Base-by-base conservation (phyloP, 352 stramenopile genomes). In the Globisporangium orthogonon region DNA sequence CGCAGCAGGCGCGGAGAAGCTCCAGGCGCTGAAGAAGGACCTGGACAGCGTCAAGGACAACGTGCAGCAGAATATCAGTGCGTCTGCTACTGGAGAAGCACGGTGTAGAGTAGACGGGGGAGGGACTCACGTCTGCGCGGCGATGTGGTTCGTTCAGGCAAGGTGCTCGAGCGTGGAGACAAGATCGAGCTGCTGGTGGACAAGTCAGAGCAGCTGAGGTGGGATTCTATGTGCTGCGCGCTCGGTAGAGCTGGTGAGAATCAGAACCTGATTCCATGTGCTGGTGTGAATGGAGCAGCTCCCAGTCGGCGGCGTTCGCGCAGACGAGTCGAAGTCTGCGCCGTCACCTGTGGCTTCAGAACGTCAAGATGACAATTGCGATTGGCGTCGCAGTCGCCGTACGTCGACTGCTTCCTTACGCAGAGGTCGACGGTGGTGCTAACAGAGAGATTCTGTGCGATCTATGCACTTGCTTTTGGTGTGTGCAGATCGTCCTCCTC, bases 121-220 rank as follows among this genome's bases (percentile, higher is more conserved):
- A 14, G n/a, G 7, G 7, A 50, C n/a, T 50, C 45, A 51, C 44
- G 11, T 28, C 33, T 37, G 33, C 6, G 33, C 10, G 33, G 33
- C 33, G 33, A 37, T 9, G 33, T 49, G n/a, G 7, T 17, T 11
- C 7, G 35, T 29, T 31, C 44, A 92, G 83, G 62, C 59, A 95
- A 91, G 71, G 82, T 91, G 17, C 59, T 95, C 50, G 83, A 95
- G 52, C 76, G 86, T 6, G 86, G 86, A 13, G 86, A 95, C 69
- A 93, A 95, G 76, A 91, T 95, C 35, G 86, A 95, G 58, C 52
- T 94, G 31, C 67, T 95, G 10, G 83, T 94, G 40, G 80, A 92
- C 70, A 95, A 92, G 58, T 90, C 86, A 1, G 86, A 95, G 30
- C 79, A 91, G 45, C 80, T 95, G 29, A 95, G 86, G 85, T 95